Conservation (phyloP, 495 filamentous ascomycete species). For the Hypoxylon subgilvum region DNA sequence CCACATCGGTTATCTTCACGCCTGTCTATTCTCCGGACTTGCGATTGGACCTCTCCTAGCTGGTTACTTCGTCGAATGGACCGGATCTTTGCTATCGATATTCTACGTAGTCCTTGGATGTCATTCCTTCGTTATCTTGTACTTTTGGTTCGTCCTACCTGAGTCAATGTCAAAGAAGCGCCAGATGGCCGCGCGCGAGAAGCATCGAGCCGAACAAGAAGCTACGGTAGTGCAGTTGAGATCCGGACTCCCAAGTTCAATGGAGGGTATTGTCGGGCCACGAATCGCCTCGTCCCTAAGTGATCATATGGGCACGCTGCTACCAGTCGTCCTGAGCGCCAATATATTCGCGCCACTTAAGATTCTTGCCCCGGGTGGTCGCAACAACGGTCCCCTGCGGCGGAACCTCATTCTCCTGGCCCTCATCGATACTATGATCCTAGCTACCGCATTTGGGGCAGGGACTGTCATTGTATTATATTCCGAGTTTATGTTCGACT, state of each 20-base stretch:
- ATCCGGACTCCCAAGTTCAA: slow-evolving; percentile 30
- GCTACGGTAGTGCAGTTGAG: slow-evolving; percentile 20
- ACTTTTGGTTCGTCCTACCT: slow-evolving; percentile 72
- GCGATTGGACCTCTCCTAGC: slow-evolving; percentile 81
- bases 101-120: slow-evolving; percentile 80
- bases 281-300: slow-evolving; percentile 34
- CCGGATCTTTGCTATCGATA: slow-evolving; percentile 69
- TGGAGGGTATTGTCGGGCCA: slow-evolving; percentile 22
- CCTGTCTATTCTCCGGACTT: slow-evolving; percentile 83
- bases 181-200: slow-evolving; percentile 71
- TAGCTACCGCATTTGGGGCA: slow-evolving; percentile 81
- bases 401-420: slow-evolving; percentile 81
- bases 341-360: slow-evolving; percentile 77
- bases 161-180: slow-evolving; percentile 78
- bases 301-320: slow-evolving; percentile 49
- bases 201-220: slow-evolving; percentile 53
- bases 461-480: slow-evolving; percentile 81
- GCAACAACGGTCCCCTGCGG: slow-evolving; percentile 66
- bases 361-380: slow-evolving; percentile 75
- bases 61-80: slow-evolving; percentile 74
- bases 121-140: slow-evolving; percentile 72
- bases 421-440: slow-evolving; percentile 75
- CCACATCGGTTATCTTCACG: slow-evolving; percentile 89
- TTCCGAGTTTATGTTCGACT: slow-evolving; percentile 75
- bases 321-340: slow-evolving; percentile 38